Base-by-base conservation (phyloP, 345 rosid genomes). In the Acer negundo region DNA sequence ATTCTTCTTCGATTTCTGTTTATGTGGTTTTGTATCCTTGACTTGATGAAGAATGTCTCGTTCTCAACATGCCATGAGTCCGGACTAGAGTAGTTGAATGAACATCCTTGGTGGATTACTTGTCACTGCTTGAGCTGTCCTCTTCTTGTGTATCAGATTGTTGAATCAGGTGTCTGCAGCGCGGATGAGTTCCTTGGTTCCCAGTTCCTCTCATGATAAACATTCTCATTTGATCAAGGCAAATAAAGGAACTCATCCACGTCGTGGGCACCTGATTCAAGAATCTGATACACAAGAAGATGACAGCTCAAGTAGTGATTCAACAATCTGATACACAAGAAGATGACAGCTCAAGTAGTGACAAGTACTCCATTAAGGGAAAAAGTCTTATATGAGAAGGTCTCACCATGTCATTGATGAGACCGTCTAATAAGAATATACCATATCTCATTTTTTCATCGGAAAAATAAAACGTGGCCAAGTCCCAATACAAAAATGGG, bases 231-330 rank as follows among this genome's bases (percentile, higher is more conserved):
- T 53, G 22, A 31, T 31, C 38, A 55, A 20, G 24, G 73, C 19
- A 73, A 67, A 15, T n/a, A 72, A 65, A 66, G 31, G 51, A 42
- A 16, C 47, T 46, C 20, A 53, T 28, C 8, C 15, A 35, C 61
- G 62, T 65, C 46, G 20, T 31, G 76, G 47, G 23, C 24, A 28
- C 38, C 26, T 31, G 55, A 64, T 4, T 58, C 75, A 38, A 35
- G 69, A 62, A 38, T n/a, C 59, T 17, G 85, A 87, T 47, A 73
- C 74, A 40, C 76, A 51, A 68, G 84, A 74, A 77, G 85, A 75
- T 13, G 74, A 11, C 31, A 76, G 77, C 75, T 80, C 83, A 73
- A 70, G 35, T 5, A 58, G 28, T 28, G 55, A 64, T 4, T 58
- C 74, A 35, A 35, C 72, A 62, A 35, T n/a, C 59, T 17, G 85